Percentiles rank a stretch among this genome's conserved stretches.
Conservation (phyloP, 768 basidiomycete genomes). For the Leccinum ochraceum region DNA sequence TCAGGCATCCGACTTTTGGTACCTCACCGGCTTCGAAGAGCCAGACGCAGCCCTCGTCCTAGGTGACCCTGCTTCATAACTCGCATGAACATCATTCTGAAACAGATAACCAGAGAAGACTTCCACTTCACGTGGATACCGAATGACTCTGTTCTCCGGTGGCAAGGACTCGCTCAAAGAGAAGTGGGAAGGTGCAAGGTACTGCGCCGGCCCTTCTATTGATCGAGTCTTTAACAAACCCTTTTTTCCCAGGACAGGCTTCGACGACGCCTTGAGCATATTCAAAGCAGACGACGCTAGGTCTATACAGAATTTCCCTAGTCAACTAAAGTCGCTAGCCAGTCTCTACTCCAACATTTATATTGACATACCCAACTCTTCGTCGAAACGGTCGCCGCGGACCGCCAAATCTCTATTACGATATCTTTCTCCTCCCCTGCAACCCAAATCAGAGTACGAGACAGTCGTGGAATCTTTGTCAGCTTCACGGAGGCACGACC, state of each 20-base stretch:
- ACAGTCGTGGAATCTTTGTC: conserved; percentile 55
- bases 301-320: conserved; percentile 54
- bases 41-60: conserved; percentile 88
- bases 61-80: conserved; percentile 43
- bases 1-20: conserved; percentile 92
- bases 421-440: conserved; percentile 38
- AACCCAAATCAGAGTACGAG: conserved; percentile 49
- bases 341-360: conserved; percentile 51
- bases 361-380: conserved; percentile 48
- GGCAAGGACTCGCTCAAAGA: conserved; percentile 76
- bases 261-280: conserved; percentile 59
- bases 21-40: conserved; percentile 94
- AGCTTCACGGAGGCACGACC: conserved; percentile 44
- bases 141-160: conserved; percentile 81
- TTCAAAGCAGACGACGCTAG: conserved; percentile 81
- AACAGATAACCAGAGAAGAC: conserved; percentile 56
- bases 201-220: not conserved
- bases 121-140: conserved; percentile 73
- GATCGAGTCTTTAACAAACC: conserved; percentile 1
- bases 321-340: conserved; percentile 58
- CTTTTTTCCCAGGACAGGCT: conserved; percentile 53
- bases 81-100: not conserved
- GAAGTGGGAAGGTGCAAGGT: conserved; percentile 91
- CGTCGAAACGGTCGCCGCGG: conserved; percentile 38
- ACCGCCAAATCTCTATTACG: conserved; percentile 59